Conservation (phyloP, 768 basidiomycete genomes). For the Hortiboletus campestris region DNA sequence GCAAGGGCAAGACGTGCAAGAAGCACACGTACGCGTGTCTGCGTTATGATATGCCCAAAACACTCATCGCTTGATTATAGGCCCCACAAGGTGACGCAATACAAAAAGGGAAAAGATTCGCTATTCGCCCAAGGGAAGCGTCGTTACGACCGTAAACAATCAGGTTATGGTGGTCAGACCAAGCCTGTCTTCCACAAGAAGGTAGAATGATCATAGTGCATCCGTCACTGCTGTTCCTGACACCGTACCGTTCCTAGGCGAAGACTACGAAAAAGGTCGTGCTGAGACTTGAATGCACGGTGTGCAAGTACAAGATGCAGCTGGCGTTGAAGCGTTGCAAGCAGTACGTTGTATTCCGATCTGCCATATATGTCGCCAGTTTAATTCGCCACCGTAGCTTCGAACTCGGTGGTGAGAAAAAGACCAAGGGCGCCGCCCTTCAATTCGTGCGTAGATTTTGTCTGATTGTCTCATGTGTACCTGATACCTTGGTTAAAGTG, state of each 20-base stretch:
- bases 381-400: slow-evolving; percentile 53
- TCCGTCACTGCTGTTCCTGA: background rate
- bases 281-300: slow-evolving; percentile 93
- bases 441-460: slow-evolving; percentile 69
- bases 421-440: slow-evolving; percentile 96
- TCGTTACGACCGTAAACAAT: slow-evolving; percentile 99
- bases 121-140: slow-evolving; percentile 98
- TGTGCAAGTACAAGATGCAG: slow-evolving; percentile 99
- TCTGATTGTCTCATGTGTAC: background rate
- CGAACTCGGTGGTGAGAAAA: slow-evolving; percentile 99
- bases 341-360: slow-evolving; percentile 60
- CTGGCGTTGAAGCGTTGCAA: slow-evolving; percentile 97
- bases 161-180: slow-evolving; percentile 99
- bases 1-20: slow-evolving; percentile 96
- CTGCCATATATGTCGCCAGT: background rate
- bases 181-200: slow-evolving; percentile 99
- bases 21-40: slow-evolving; percentile 86
- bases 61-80: slow-evolving; percentile 37
- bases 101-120: slow-evolving; percentile 99
- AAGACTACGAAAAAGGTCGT: slow-evolving; percentile 99
- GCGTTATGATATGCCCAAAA: background rate
- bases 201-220: slow-evolving; percentile 33
- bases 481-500: slow-evolving; percentile 19
- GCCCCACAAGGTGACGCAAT: slow-evolving; percentile 99
- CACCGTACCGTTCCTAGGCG: slow-evolving; percentile 48